Evolutionary conservation across 805 yeast species (phyloP).

Genomic region (Kuraishia capsulata): DNA sequence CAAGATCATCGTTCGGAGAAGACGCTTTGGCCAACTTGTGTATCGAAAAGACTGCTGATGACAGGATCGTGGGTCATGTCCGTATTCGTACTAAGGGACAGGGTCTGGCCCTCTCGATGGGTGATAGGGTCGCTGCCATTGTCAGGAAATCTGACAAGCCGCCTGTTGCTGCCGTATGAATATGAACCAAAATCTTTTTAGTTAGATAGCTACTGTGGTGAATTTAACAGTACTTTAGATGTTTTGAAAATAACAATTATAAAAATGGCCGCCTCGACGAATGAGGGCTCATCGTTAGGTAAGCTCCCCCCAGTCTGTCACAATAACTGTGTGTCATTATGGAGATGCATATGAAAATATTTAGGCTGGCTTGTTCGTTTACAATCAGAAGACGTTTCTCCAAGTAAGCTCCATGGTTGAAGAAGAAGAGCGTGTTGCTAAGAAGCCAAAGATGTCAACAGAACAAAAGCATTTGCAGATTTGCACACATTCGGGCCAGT

Average conservation of each 20-base stretch:
- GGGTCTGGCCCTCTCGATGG: constrained; percentile 90
- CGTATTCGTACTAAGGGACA: constrained; percentile 97
- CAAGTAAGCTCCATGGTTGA: too few species aligned
- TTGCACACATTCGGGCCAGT: constrained; percentile 88
- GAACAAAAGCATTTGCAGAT: constrained; percentile 42
- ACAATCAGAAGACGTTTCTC: too few species aligned
- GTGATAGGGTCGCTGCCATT: constrained; percentile 85
- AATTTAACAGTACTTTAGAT: background rate
- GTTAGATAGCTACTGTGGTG: background rate
- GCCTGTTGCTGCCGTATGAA: background rate
- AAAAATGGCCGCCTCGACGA: too few species aligned
- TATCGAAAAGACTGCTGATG: constrained; percentile 70
- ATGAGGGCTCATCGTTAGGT: too few species aligned
- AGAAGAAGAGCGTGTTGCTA: constrained; percentile 5
- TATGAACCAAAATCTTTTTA: background rate
- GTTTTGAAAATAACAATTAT: too few species aligned
- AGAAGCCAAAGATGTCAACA: constrained; percentile 18
- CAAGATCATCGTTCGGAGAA: constrained; percentile 91
- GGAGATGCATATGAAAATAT: too few species aligned
- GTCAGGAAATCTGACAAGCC: constrained; percentile 44
- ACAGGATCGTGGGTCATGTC: constrained; percentile 84
- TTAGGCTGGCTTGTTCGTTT: too few species aligned
- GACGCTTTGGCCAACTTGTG: constrained; percentile 95
- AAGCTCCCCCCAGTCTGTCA: too few species aligned
- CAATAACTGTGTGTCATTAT: too few species aligned